These are phyloP conservation scores for Psilocybe cubensis DNA, from an alignment of 768 basidiomycete genomes.

Conservation along the genomic window DNA sequence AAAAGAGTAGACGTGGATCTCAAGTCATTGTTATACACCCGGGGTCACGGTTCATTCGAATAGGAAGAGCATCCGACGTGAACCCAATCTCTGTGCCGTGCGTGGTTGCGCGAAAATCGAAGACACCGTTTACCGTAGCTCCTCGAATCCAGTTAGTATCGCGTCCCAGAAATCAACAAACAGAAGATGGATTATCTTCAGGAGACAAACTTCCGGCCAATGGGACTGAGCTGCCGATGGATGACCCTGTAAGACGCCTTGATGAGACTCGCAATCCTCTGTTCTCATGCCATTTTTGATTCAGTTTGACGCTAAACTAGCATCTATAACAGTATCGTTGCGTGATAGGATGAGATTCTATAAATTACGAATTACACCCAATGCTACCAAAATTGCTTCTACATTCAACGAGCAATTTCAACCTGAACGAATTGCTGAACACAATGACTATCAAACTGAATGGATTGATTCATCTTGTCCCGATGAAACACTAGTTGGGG, in stretches of 20 bases:
- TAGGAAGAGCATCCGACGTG: conserved; percentile 80
- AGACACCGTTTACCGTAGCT: conserved; percentile 44
- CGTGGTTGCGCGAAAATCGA: conserved; percentile 73
- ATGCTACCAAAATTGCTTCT: conserved; percentile 69
- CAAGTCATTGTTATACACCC: conserved; percentile 82
- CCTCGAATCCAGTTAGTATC: conserved; percentile 53
- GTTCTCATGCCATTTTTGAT: neutral
- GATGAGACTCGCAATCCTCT: neutral
- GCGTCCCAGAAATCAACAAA: conserved; percentile 51
- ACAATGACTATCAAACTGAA: conserved; percentile 82
- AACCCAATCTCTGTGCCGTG: conserved; percentile 69
- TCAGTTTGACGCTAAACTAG: conserved; percentile 79
- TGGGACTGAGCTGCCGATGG: conserved; percentile 23
- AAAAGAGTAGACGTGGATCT: conserved; percentile 63
- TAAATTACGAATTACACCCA: conserved; percentile 75
- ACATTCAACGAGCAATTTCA: conserved; percentile 84
- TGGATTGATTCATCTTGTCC: conserved; percentile 68
- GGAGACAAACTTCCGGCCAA: neutral
- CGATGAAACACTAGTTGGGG: conserved; percentile 68
- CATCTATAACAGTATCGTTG: conserved; percentile 69
- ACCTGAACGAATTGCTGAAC: conserved; percentile 84
- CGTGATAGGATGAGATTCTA: conserved; percentile 88
- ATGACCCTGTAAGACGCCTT: conserved; percentile 61
- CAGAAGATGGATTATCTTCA: conserved; percentile 4
- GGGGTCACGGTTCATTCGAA: conserved; percentile 72